Evolutionary conservation across 345 rosid species (phyloP).

Genomic region (Brassica nigra): DNA sequence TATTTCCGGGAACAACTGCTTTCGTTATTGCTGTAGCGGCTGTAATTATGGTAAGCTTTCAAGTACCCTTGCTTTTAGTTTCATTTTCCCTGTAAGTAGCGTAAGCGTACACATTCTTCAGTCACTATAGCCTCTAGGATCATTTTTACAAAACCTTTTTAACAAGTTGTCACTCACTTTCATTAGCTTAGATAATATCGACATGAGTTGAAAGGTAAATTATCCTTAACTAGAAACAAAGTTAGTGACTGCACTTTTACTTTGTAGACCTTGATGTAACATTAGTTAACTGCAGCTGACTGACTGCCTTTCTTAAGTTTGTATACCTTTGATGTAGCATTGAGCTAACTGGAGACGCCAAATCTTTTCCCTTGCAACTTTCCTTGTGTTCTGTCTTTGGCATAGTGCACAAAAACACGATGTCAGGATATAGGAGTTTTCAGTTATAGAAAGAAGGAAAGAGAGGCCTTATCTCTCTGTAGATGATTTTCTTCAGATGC

Average conservation of each 20-base stretch:
- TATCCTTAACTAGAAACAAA: neutral
- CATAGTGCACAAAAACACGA: neutral
- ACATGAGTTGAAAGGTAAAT: neutral
- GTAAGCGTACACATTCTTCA: neutral
- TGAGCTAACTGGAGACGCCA: neutral
- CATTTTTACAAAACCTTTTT: neutral
- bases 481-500: neutral
- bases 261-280: neutral
- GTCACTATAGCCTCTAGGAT: neutral
- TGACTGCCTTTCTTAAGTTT: too few species aligned
- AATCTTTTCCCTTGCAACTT: neutral
- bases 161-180: neutral
- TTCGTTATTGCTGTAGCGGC: constrained; percentile 59
- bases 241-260: neutral
- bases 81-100: neutral
- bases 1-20: constrained; percentile 65
- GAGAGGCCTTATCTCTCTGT: neutral
- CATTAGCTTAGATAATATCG: neutral
- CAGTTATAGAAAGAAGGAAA: neutral
- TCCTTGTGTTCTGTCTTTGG: neutral
- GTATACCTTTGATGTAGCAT: neutral
- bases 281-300: neutral
- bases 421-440: constrained; percentile 4
- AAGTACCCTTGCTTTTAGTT: neutral
- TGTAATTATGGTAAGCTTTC: constrained; percentile 69